Conservation (phyloP, 768 basidiomycete genomes). For the Calocybe indica region DNA sequence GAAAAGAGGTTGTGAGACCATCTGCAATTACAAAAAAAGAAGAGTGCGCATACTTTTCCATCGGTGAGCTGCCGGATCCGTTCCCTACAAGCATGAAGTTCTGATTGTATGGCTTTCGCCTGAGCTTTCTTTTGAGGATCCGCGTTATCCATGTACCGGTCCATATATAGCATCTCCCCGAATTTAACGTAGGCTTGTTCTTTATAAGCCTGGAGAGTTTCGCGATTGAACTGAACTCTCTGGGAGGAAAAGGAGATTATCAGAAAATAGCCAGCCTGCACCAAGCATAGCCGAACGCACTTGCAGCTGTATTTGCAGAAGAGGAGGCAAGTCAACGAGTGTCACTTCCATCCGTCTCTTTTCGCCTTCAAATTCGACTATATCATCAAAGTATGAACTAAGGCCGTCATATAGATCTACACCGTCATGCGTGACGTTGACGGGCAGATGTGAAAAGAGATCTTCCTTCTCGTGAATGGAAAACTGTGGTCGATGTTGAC, state of each 20-base stretch:
- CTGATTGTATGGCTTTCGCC: slow-evolving; percentile 63
- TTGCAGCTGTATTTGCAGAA: slow-evolving; percentile 95
- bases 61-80: slow-evolving; percentile 63
- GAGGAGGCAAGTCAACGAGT: slow-evolving; percentile 79
- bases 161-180: slow-evolving; percentile 80
- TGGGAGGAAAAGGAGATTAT: slow-evolving; percentile 20
- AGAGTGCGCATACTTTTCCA: slow-evolving; percentile 50
- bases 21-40: not conserved
- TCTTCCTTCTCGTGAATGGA: slow-evolving; percentile 83
- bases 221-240: slow-evolving; percentile 93
- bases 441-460: slow-evolving; percentile 87
- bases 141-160: slow-evolving; percentile 82
- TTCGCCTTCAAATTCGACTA: slow-evolving; percentile 81
- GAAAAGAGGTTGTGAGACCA: not conserved
- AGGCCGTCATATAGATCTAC: slow-evolving; percentile 94
- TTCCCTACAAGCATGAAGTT: slow-evolving; percentile 60
- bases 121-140: slow-evolving; percentile 64
- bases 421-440: slow-evolving; percentile 86
- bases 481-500: slow-evolving; percentile 9
- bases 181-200: slow-evolving; percentile 95
- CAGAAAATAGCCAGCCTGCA: not conserved
- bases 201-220: slow-evolving; percentile 89
- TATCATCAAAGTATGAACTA: slow-evolving; percentile 85
- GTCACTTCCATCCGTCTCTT: slow-evolving; percentile 86
- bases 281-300: slow-evolving; percentile 31